Conservation (phyloP, 2,329 filamentous ascomycete species). For the Echinosphaeria canescens region DNA sequence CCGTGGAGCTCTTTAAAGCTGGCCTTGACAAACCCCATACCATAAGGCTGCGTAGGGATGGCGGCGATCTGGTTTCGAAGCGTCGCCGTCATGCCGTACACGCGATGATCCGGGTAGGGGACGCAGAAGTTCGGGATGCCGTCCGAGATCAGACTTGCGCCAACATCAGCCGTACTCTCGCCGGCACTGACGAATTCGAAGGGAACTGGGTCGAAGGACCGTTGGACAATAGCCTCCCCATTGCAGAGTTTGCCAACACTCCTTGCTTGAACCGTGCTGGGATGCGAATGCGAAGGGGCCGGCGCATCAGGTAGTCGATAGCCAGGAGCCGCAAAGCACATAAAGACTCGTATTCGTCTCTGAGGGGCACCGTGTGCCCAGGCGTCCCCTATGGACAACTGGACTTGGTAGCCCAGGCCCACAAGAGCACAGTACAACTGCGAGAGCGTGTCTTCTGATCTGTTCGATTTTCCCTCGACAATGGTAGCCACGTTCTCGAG, state of each 20-base stretch:
- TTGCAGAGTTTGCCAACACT: conserved; percentile 37
- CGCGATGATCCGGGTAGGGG: conserved; percentile 44
- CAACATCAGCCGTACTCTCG: conserved; percentile 37
- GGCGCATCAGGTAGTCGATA: conserved; percentile 32
- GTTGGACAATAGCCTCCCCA: conserved; percentile 32
- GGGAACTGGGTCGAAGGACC: conserved; percentile 27
- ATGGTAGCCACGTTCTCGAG: conserved; percentile 60
- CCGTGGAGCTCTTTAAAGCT: conserved; percentile 38
- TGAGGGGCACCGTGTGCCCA: conserved; percentile 49
- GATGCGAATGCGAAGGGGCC: conserved; percentile 39
- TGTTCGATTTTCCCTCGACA: conserved; percentile 18
- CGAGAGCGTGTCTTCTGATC: conserved; percentile 41
- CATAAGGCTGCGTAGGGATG: conserved; percentile 37
- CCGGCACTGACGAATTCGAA: conserved; percentile 33
- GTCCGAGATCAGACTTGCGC: conserved; percentile 38
- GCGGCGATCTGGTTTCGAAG: conserved; percentile 23
- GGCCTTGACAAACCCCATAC: conserved; percentile 22
- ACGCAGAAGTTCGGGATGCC: conserved; percentile 38
- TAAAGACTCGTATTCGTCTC: conserved; percentile 42
- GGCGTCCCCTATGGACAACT: conserved; percentile 45
- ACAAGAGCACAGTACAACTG: conserved; percentile 55
- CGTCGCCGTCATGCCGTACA: conserved; percentile 14
- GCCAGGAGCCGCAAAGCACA: conserved; percentile 49
- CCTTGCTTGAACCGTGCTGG: conserved; percentile 8
- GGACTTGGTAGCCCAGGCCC: conserved; percentile 55